Evolutionary conservation across 208 protist genomes (phyloP).

Genomic region (Leptomonas pyrrhocoris): DNA sequence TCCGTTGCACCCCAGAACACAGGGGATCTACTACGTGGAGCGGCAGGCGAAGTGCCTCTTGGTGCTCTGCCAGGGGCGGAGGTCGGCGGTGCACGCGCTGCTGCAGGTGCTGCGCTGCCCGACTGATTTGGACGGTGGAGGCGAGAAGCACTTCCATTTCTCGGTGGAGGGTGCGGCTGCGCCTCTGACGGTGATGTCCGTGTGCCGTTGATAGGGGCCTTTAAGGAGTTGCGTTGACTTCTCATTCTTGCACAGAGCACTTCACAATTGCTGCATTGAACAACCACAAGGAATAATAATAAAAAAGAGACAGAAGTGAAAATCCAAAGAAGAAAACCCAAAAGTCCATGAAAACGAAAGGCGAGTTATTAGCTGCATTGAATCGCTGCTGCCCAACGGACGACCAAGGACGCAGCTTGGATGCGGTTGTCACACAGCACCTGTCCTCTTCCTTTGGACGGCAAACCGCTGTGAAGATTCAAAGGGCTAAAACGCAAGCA

Average conservation of each 20-base stretch:
- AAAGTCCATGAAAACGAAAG: no score
- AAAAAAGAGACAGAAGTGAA: no score
- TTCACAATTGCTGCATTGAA: neutral
- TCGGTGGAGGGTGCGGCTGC: neutral
- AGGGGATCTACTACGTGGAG: constrained; percentile 19
- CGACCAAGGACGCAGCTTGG: no score
- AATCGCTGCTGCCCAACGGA: no score
- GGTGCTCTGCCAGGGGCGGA: neutral
- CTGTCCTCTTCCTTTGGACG: no score
- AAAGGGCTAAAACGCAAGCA: no score
- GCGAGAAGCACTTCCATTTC: neutral
- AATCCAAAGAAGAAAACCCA: no score
- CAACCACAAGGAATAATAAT: neutral
- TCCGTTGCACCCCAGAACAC: constrained; percentile 62
- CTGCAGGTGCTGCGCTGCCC: no score
- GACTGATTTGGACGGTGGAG: neutral
- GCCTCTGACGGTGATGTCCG: neutral
- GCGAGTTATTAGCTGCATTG: no score
- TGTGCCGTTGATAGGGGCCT: neutral
- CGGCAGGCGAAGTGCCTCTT: neutral
- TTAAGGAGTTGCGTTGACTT: neutral
- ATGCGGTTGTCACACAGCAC: no score
- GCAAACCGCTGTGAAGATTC: no score
- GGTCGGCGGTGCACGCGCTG: no score
- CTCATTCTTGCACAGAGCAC: neutral